Evolutionary conservation across 1,139 yeast genomes (phyloP).

Genomic region (Scheffersomyces illinoinensis): DNA sequence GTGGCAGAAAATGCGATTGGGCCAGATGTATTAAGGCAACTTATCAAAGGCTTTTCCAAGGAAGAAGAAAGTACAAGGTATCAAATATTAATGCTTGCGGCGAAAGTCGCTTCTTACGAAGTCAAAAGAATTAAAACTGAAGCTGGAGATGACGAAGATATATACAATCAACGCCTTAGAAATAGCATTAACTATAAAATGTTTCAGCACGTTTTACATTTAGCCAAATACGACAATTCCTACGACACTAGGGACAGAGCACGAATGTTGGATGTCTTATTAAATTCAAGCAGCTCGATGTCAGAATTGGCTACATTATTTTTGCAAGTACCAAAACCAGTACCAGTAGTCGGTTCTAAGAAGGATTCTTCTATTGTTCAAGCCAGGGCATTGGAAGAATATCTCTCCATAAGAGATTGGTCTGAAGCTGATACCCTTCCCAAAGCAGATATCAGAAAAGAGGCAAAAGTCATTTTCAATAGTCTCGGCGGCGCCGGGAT

Average conservation of each 20-base stretch:
- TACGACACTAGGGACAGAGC: slow-evolving; percentile 87
- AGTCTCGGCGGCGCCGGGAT: slow-evolving; percentile 18
- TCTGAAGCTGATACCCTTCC: slow-evolving; percentile 34
- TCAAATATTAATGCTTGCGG: slow-evolving; percentile 71
- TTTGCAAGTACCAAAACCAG: slow-evolving; percentile 81
- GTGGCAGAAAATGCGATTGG: slow-evolving; percentile 50
- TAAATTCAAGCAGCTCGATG: slow-evolving; percentile 34
- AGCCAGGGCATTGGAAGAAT: slow-evolving; percentile 19
- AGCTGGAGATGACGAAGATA: slow-evolving; percentile 23
- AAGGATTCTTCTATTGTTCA: slow-evolving; percentile 6
- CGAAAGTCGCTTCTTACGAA: slow-evolving; percentile 66
- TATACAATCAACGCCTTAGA: slow-evolving; percentile 28
- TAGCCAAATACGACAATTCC: slow-evolving; percentile 72
- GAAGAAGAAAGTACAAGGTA: slow-evolving; percentile 63
- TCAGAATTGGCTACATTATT: slow-evolving; percentile 69
- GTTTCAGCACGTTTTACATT: slow-evolving; percentile 61
- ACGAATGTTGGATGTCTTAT: slow-evolving; percentile 62
- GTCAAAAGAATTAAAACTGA: slow-evolving; percentile 35
- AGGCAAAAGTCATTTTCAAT: slow-evolving; percentile 25
- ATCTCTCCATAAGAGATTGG: slow-evolving; percentile 36
- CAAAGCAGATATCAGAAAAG: slow-evolving; percentile 38
- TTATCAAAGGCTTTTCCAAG: slow-evolving; percentile 56
- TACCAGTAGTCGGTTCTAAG: slow-evolving; percentile 35
- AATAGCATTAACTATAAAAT: slow-evolving; percentile 46
- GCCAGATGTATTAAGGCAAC: slow-evolving; percentile 72